Evolutionary conservation across 306 rosid genomes (phyloP).

Genomic region (Sindora glabra): DNA sequence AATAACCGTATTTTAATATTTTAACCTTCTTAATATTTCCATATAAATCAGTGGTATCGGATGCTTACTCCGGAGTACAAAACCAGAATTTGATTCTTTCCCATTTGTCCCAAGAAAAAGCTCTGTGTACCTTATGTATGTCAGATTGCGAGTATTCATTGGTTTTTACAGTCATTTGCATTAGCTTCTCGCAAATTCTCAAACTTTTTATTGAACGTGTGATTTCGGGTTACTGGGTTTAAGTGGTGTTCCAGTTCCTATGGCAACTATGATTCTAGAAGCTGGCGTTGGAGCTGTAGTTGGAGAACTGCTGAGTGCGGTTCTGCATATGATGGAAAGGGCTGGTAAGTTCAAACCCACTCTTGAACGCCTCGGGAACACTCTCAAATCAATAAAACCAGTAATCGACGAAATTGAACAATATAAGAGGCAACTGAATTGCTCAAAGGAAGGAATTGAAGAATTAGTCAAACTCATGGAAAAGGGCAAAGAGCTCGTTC

Average conservation of each 20-base stretch:
- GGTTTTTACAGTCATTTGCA: not conserved
- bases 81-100: not conserved
- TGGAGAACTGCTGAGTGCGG: constrained; percentile 1
- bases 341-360: constrained; percentile 16
- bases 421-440: constrained; percentile 15
- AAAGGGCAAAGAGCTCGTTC: constrained; percentile 22
- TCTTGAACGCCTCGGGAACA: constrained; percentile 5
- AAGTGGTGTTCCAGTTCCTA: not conserved
- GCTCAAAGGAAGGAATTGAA: constrained; percentile 7
- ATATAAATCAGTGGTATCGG: not conserved
- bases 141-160: too few relatives aligned
- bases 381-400: constrained; percentile 5
- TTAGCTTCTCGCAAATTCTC: not conserved
- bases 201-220: not conserved
- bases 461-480: constrained; percentile 1
- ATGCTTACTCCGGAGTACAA: too few relatives aligned
- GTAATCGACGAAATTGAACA: constrained; percentile 15
- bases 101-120: not conserved
- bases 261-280: constrained; percentile 28
- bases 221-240: not conserved
- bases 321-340: constrained; percentile 7
- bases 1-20: too few relatives aligned
- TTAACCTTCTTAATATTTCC: too few relatives aligned
- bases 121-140: not conserved
- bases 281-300: constrained; percentile 8